Evolutionary conservation across 352 stramenopile genomes (phyloP).

Genomic region (Globisporangium nagaii): DNA sequence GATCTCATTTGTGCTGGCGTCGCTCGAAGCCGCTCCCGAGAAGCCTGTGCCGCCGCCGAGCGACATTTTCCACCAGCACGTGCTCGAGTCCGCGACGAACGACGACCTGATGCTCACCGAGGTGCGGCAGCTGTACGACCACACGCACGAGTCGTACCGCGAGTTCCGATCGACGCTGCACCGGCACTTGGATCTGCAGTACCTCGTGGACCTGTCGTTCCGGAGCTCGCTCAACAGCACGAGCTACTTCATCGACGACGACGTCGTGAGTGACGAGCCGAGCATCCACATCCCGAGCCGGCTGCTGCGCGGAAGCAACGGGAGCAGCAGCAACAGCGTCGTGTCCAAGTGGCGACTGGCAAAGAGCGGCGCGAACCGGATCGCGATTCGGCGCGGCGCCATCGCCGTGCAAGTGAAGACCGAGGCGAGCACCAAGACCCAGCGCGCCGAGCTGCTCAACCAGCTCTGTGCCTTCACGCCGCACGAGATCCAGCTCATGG

Average conservation of each 20-base stretch:
- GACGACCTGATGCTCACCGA: conserved; percentile 58
- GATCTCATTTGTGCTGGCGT: conserved; percentile 63
- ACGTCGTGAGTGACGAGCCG: conserved; percentile 23
- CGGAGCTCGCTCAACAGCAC: conserved; percentile 58
- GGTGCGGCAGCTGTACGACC: conserved; percentile 58
- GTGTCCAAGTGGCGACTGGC: conserved; percentile 42
- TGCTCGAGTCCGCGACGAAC: conserved; percentile 33
- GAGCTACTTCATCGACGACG: conserved; percentile 48
- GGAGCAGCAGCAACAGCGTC: conserved; percentile 8
- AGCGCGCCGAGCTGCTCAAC: conserved; percentile 42
- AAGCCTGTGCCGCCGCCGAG: conserved; percentile 40
- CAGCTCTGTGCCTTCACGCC: conserved; percentile 42
- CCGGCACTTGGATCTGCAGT: conserved; percentile 50
- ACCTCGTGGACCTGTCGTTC: conserved; percentile 65
- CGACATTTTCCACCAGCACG: conserved; percentile 62
- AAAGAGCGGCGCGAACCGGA: conserved; percentile 29
- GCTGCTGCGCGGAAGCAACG: conserved; percentile 15
- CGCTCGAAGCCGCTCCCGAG: conserved; percentile 41
- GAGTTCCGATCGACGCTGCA: conserved; percentile 56
- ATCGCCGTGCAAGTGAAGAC: conserved; percentile 41
- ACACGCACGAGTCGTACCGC: conserved; percentile 53
- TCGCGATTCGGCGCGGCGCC: conserved; percentile 35
- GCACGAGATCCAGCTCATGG: conserved; percentile 57
- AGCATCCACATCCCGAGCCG: conserved; percentile 37
- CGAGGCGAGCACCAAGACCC: conserved; percentile 21